phyloP scores from a whole-genome alignment of 1,284 basidiomycete species.

The Apiotrichum veenhuisii region DNA sequence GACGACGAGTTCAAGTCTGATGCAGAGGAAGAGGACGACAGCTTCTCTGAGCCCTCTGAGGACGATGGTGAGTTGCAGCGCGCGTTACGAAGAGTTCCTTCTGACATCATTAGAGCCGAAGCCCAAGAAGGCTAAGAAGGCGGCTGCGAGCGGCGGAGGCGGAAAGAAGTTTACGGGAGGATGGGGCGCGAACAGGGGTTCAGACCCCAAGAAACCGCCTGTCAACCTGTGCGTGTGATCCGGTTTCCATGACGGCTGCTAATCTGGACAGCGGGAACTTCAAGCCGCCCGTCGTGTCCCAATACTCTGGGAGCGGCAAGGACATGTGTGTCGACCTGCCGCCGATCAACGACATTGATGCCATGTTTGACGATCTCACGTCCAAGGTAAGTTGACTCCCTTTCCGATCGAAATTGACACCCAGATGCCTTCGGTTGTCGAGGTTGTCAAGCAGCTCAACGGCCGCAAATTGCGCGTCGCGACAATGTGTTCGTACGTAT shows the following conservation, averaged over 20 bases:
- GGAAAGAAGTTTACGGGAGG: slow-evolving; percentile 31
- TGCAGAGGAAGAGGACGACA: background rate
- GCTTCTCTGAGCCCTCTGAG: slow-evolving; percentile 7
- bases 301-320: slow-evolving; percentile 28
- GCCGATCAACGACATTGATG: slow-evolving; percentile 74
- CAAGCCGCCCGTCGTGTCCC: slow-evolving; percentile 23
- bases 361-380: slow-evolving; percentile 77
- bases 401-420: too few species aligned
- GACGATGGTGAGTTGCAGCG: slow-evolving; percentile 19
- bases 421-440: slow-evolving; percentile 33
- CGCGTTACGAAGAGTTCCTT: too few species aligned
- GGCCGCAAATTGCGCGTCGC: slow-evolving; percentile 86
- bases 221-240: slow-evolving; percentile 28
- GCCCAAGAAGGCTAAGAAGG: background rate
- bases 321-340: slow-evolving; percentile 54
- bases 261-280: slow-evolving; percentile 19
- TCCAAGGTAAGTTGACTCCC: slow-evolving; percentile 34
- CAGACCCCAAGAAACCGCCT: slow-evolving; percentile 27
- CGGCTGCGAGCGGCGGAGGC: too few species aligned
- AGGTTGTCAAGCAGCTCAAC: slow-evolving; percentile 65
- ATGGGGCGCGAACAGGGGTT: slow-evolving; percentile 23
- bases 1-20: background rate
- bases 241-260: background rate
- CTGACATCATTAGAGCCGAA: background rate
- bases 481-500: slow-evolving; percentile 72